Evolutionary conservation across 129 eudicot genomes (phyloP), one percentile per base, ranked within the genome.

Genomic region (Sambucus nigra): DNA sequence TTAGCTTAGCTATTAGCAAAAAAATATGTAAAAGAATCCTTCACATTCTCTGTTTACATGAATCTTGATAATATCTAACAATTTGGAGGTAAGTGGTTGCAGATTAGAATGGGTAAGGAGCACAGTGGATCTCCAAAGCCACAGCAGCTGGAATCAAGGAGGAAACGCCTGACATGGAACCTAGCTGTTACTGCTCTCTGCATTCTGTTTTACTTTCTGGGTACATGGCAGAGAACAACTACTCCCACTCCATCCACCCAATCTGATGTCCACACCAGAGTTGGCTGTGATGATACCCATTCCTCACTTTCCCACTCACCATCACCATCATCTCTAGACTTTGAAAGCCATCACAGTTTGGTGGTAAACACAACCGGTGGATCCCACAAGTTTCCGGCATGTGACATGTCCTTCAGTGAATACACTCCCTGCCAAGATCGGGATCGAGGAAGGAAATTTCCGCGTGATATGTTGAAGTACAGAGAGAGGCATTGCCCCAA

Each of bases 351-450:
- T 39, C 99, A 91, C 68, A 78, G 77, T 51, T 52, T 86, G 35
- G 76, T 44, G 47, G 66, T 74, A 2, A 70, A 76, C 47, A 66
- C 28, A 35, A 35, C 86, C 25, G 56, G 55, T 24, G 64, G 47
- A 14, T 9, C 53, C 29, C 65, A 66, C 0, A 61, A 63, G 7
- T 85, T 91, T 44, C 80, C 86, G 6, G 70, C 95, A 33, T 91
- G 99, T 69, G 76, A 77, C 13, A 62, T 79, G 70, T 50, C 77
- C 0, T 86, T 47, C 47, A 79, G 84, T 17, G 99, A 91, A 57
- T 86, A 86, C 75, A 86, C 94, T n/a, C 99, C 99, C 2, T 91
- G 99, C 40, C 86, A 91, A 33, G 84, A 86, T n/a, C 66, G 59
- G 0, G 46, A 39, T 1, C 74, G 99, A 41, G 95, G 95, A 14